phyloP scores from a whole-genome alignment of 2,329 filamentous ascomycete genomes.

The Akanthomyces lecanii region DNA sequence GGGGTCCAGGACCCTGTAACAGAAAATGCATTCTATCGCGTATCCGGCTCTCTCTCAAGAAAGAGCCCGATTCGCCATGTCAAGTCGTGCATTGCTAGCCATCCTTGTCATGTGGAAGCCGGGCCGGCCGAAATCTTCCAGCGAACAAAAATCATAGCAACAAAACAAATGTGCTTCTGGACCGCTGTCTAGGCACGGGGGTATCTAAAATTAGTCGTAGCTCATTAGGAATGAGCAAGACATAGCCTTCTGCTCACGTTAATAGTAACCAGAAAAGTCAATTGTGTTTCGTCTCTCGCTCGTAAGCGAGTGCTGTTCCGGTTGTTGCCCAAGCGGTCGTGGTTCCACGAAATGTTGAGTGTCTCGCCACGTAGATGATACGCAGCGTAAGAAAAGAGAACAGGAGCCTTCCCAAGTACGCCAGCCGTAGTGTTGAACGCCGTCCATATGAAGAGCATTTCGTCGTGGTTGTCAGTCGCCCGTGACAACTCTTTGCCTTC shows the following conservation, averaged over 20 bases:
- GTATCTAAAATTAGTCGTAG: background rate
- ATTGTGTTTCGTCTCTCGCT: background rate
- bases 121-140: background rate
- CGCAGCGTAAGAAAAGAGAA: background rate
- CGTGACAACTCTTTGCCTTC: background rate
- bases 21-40: constrained; percentile 14
- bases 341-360: background rate
- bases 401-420: background rate
- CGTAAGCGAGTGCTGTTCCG: background rate
- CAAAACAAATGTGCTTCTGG: background rate
- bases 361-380: background rate
- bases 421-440: constrained; percentile 9
- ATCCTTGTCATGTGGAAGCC: background rate
- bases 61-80: background rate
- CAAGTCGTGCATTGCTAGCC: background rate
- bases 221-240: background rate
- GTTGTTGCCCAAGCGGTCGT: background rate
- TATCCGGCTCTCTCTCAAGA: background rate
- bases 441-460: background rate
- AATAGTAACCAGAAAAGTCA: background rate
- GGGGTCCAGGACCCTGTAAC: constrained; percentile 14
- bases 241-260: background rate
- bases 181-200: background rate
- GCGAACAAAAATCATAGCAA: background rate
- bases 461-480: background rate